Base-by-base conservation (phyloP, 805 yeast species). In the Yamadazyma akitaensis region DNA sequence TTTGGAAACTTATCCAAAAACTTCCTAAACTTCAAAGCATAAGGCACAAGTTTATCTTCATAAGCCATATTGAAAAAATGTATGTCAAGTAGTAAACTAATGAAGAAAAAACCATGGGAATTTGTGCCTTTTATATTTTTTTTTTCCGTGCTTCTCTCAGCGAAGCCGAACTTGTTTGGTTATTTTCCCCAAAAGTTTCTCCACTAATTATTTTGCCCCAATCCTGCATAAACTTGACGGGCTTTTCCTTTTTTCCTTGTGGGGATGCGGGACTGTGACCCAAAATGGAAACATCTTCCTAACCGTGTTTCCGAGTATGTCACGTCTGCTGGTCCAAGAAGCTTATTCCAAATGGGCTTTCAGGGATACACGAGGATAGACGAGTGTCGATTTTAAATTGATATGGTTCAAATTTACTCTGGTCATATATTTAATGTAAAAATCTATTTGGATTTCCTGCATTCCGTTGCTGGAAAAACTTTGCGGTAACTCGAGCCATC, bases 1-100 rank as follows among this genome's bases (percentile, higher is more conserved):
- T 68, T 76, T 42, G 79, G 65, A 45, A 60, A 47, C 32, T 48
- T 61, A 55, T 70, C 75, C 26, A 61, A 54, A 46, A 61, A 60
- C 31, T 47, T 51, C 42, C 65, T 64, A 48, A 67, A 57, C 58
- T 54, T 65, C 41, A 69, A 59, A 39, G 75, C 75, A 17, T 68
- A 66, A 30, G 53, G 61, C 18, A 58, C 63, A 31, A 67, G 58
- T 44, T 61, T 64, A 8, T 61, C 65, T 58, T 68, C 72, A 61
- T 57, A 62, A 49, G 59, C 71, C 73, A 68, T 68, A 11, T 44
- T 19, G 28, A 19, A 12, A 37, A n/a, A 38, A 38, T 14, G 13
- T 24, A 10, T 11, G 9, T 28, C n/a, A 24, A 40, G 10, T 40
- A 18, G n/a, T 12, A 25, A 13, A 17, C 18, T 18, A 14, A 40